Evolutionary conservation across 495 filamentous ascomycete genomes (phyloP).

Genomic region (Daldinia vernicosa): DNA sequence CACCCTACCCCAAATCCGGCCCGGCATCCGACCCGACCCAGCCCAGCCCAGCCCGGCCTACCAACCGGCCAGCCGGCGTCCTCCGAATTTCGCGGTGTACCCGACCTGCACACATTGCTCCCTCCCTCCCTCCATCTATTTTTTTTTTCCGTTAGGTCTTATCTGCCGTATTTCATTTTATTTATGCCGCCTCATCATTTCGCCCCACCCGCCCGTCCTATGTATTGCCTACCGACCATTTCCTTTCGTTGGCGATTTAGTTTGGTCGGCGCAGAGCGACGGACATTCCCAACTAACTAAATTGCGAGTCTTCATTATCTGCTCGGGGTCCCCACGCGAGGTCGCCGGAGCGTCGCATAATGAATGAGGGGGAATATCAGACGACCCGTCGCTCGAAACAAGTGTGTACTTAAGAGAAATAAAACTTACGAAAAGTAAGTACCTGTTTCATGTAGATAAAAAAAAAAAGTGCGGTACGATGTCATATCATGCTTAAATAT

Average conservation of each 20-base stretch:
- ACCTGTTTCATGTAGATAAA: conserved; percentile 2
- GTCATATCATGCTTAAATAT: not conserved
- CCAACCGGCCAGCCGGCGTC: not conserved
- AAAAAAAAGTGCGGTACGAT: not conserved
- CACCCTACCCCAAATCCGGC: not conserved
- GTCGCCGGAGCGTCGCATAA: not conserved
- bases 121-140: too few species aligned
- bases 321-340: not conserved
- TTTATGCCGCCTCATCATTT: not conserved
- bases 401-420: too few species aligned
- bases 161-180: too few species aligned
- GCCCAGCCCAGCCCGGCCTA: not conserved
- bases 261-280: too few species aligned
- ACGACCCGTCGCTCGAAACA: not conserved
- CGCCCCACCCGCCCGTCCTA: not conserved
- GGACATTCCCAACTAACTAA: too few species aligned
- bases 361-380: not conserved
- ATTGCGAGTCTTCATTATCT: too few species aligned
- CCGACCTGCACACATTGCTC: not conserved
- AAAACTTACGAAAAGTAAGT: not conserved
- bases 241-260: not conserved
- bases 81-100: not conserved
- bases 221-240: not conserved
- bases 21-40: not conserved
- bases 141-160: not conserved